Base-by-base conservation (phyloP, 2,329 filamentous ascomycete genomes). In the Myriangium duriaei region DNA sequence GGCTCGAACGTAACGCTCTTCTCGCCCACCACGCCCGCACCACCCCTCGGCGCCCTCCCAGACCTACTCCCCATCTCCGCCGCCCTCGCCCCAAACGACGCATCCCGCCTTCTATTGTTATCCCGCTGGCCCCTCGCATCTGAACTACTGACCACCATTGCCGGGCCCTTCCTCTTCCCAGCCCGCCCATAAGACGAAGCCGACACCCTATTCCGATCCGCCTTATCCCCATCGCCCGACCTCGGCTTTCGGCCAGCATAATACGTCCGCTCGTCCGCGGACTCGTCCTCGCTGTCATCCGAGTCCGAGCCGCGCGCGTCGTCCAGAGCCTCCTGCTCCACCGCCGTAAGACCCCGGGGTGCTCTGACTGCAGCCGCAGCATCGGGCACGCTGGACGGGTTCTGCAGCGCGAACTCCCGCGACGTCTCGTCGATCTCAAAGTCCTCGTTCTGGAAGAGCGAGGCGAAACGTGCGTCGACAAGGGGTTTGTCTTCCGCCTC, bases 401-500 rank as follows among this genome's bases (percentile, higher is more conserved):
- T 98, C 60, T 93, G 76, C 32, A 79, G 71, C 42, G 78, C 74
- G 67, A 93, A 98, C 58, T 96, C 88, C 51, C 76, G 71, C 46
- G 80, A 92, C 28, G 65, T 79, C 62, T 98, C 91, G 57, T 98
- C 88, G 42, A 98, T 82, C 50, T 74, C 74, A 59, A 94, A 96
- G 41, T 93, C 87, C 51, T 87, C 81, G 57, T 96, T 85, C 54
- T 95, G 79, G 63, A 96, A 98, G 44, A 98, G 63, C 49, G 78
- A 76, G 48, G 72, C 72, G 71, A 98, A 96, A 66, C 91, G 87
- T 35, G 77, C 71, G 58, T 98, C 91, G 42, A 74, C 75, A 38
- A 98, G 74, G 10, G 44, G 42, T 35, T 52, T 50, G 55, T 54
- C 38, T 43, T 50, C 41, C 11, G 48, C 46, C 37, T 65, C 64